Evolutionary conservation across 2,329 filamentous ascomycete genomes (phyloP).

Genomic region (Xylaria multiplex): DNA sequence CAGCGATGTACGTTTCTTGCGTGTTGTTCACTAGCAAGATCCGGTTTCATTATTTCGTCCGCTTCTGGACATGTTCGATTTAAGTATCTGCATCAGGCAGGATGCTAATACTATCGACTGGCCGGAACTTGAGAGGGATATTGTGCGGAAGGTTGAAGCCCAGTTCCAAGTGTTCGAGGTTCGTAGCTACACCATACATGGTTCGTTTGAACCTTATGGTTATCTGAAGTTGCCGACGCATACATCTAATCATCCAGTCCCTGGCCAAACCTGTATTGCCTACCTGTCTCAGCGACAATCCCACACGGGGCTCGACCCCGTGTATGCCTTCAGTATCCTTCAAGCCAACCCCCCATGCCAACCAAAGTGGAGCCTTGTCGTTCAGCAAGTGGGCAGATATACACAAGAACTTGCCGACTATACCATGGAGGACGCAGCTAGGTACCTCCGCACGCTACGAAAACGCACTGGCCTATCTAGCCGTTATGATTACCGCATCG

Average conservation of each 20-base stretch:
- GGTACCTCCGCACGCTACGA: background rate
- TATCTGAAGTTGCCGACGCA: background rate
- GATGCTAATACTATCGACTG: constrained; percentile 8
- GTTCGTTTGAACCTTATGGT: background rate
- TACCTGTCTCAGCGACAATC: background rate
- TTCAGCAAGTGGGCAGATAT: constrained; percentile 8
- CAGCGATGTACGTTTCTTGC: constrained; percentile 4
- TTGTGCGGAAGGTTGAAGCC: background rate
- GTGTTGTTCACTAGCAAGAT: background rate
- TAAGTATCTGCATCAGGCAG: background rate
- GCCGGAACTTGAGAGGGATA: constrained; percentile 2
- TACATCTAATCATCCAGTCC: constrained; percentile 1
- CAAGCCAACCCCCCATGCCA: background rate
- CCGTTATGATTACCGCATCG: background rate
- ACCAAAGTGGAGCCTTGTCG: background rate
- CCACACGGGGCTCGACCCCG: background rate
- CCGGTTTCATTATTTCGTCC: background rate
- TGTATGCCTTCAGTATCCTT: constrained; percentile 1
- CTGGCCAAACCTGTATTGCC: background rate
- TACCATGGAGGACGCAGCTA: background rate
- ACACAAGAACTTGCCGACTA: constrained; percentile 8
- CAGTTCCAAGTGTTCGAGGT: constrained; percentile 13
- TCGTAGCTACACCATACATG: background rate
- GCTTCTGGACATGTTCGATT: constrained; percentile 11
- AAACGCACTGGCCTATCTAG: background rate